Base-by-base conservation (phyloP, 208 protist species). In the Crithidia expoeki region DNA sequence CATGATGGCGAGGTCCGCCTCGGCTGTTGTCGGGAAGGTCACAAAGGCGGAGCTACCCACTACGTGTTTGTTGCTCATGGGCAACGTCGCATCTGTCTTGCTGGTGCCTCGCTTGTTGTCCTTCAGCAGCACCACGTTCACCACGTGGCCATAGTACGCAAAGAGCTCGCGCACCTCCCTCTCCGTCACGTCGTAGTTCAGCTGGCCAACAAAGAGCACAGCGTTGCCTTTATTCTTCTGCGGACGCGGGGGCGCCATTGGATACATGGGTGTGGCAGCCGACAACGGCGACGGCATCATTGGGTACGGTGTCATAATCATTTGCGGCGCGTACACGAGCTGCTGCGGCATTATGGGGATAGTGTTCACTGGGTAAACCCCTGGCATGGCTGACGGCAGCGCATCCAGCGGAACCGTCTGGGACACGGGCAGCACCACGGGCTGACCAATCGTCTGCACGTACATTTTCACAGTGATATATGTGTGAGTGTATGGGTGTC, bases 1-100 rank as follows among this genome's bases (percentile, higher is more conserved):
- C 50, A 76, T 62, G 33, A 94, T 94, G 11, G 85, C 89, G 27
- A 74, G 81, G 69, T 94, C 89, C 0, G 89, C 89, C 71, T 90
- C 89, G 34, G 75, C 40, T 17, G 84, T 90, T 23, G 62, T 81
- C 16, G 46, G 76, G 65, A 87, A 94, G 17, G 81, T 86, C 21
- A 94, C 88, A 64, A 94, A 94, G 14, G 88, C 88, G 11, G 68
- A 79, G 4, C 78, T 80, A 28, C 75, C 84, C 27, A 80, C 76
- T 32, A n/a, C 42, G 16, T 4, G 5, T 5, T 17, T 17, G 16
- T 23, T 61, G 25, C 49, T n/a, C 23, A 19, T 25, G 50, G 14
- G 19, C 10, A 25, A 30, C 6, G 44, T 49, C 14, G 17, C 68
- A 34, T 2, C 21, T 21, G 5, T n/a, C 9, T 2, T 38, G 33